Base-by-base conservation (phyloP, 78 protist species). In the Dictyostelium brefeldianum region DNA sequence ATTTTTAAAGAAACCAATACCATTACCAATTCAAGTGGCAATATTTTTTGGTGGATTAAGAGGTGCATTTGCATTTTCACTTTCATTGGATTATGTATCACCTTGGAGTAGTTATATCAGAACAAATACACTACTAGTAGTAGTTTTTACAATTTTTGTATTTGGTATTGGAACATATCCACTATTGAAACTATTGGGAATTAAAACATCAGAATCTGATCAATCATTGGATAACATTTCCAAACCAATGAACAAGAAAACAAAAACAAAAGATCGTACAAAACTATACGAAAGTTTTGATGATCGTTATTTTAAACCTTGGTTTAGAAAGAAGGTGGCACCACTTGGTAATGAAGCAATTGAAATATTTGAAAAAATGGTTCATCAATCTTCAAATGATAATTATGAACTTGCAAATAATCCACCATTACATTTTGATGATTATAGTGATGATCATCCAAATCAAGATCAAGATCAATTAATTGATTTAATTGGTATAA, bases 31-130 rank as follows among this genome's bases (percentile, higher is more conserved):
- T 22, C 95, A 91, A 53, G 47, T 81, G 11, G 90, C 78, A 36
- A n/a, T 96, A 73, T 97, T 94, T 95, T 96, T 92, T 46, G 77
- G 83, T 36, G 98, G 98, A 4, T 81, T 97, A 48, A 85, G 98
- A 36, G 99, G 99, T 10, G 99, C 98, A 78, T 96, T 98, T 74
- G 97, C 99, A 7, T 97, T 96, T 65, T 93, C 97, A 7, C 82
- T 98, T 5, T 75, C 97, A 4, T 4, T 97, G 47, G 48, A 85
- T 31, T 83, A 83, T 64, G n/a, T n/a, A 41, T 78, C 90, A 2
- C 80, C 67, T 2, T 8, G 36, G 48, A 25, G 74, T 17, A 9
- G 29, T 7, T 53, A 67, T 7, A 91, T 91, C 15, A 46, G 50
- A 64, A 91, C 89, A 12, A 81, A 62, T 51, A 82, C 87, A 70